phyloP scores from a whole-genome alignment of 1,284 basidiomycete species.

The Microstroma glucosiphilum region DNA sequence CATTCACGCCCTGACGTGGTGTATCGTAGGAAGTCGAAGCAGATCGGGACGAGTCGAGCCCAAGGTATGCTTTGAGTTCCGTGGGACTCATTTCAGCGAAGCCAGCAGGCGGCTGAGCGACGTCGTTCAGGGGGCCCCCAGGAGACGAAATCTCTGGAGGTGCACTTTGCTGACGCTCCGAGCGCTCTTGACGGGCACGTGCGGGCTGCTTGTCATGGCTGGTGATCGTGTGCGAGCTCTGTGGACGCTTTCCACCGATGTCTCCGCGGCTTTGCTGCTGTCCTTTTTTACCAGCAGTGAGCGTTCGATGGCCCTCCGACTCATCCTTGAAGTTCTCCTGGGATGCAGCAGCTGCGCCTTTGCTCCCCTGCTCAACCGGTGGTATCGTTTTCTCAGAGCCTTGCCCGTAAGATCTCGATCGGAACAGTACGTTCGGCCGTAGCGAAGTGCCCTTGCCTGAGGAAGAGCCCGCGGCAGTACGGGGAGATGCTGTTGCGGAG shows the following conservation, averaged over 20 bases:
- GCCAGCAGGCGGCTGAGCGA: not conserved
- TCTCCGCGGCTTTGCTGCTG: not conserved
- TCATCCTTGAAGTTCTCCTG: not conserved
- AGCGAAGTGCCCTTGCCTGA: not conserved
- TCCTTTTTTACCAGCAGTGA: not conserved
- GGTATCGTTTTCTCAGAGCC: too few species aligned
- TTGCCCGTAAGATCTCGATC: too few species aligned
- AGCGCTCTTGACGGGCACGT: not conserved
- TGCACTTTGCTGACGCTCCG: not conserved
- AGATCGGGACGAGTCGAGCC: not conserved
- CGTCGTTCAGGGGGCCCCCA: not conserved
- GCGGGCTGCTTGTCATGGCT: not conserved
- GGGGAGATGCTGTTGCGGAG: not conserved
- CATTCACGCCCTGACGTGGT: not conserved
- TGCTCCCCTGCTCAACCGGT: not conserved
- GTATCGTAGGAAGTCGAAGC: not conserved
- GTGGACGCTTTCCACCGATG: too few species aligned
- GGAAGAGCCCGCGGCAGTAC: not conserved
- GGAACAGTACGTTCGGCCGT: not conserved
- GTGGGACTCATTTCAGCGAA: slow-evolving; percentile 5
- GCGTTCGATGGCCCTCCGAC: not conserved
- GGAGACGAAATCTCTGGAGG: not conserved
- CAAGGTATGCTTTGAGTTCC: slow-evolving; percentile 1
- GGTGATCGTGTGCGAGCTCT: too few species aligned
- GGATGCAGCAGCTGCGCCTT: not conserved